A percentile compares a stretch with the other conserved stretches of the same genome.
Conservation (phyloP, 148 eudicot genomes). For the Amaranthus cruentus region DNA sequence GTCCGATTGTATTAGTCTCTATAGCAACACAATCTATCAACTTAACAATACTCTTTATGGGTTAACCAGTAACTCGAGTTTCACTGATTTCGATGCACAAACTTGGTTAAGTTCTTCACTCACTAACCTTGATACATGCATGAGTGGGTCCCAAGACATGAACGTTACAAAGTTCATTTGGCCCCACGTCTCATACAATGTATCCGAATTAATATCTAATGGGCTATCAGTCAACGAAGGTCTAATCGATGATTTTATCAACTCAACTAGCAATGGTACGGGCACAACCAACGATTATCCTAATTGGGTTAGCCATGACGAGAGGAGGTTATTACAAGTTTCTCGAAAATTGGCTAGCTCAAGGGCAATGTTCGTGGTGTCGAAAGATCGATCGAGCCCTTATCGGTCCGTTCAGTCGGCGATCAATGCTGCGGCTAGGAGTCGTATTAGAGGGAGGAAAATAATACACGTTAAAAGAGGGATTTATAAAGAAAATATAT, state of each 20-base stretch:
- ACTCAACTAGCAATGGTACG: neutral
- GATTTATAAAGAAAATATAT: slow-evolving; percentile 40
- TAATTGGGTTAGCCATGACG: slow-evolving; percentile 29
- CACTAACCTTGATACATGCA: slow-evolving; percentile 42
- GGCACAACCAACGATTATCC: slow-evolving; percentile 19
- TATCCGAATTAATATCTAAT: slow-evolving; percentile 40
- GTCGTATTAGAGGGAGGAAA: slow-evolving; percentile 27
- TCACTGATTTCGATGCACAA: slow-evolving; percentile 33
- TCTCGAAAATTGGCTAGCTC: slow-evolving; percentile 18
- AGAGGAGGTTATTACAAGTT: slow-evolving; percentile 20
- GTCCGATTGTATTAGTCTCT: slow-evolving; percentile 54
- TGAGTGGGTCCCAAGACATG: slow-evolving; percentile 32
- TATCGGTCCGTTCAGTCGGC: slow-evolving; percentile 44
- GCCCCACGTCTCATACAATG: slow-evolving; percentile 39
- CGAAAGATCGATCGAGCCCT: slow-evolving; percentile 31
- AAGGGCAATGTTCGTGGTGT: slow-evolving; percentile 37
- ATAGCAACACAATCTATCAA: slow-evolving; percentile 48
- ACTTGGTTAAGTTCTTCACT: slow-evolving; percentile 45
- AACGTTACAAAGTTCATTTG: slow-evolving; percentile 30
- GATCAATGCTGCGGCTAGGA: slow-evolving; percentile 38
- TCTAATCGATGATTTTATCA: neutral
- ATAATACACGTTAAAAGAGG: slow-evolving; percentile 41
- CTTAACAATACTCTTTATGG: slow-evolving; percentile 48
- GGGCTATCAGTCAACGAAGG: slow-evolving; percentile 37
- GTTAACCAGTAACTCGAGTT: slow-evolving; percentile 28